A percentile compares a stretch with the other conserved stretches of the same genome.
These are phyloP conservation scores for Pseudofabraea citricarpa DNA, from an alignment of 2,329 filamentous ascomycete genomes.

Conservation along the genomic window DNA sequence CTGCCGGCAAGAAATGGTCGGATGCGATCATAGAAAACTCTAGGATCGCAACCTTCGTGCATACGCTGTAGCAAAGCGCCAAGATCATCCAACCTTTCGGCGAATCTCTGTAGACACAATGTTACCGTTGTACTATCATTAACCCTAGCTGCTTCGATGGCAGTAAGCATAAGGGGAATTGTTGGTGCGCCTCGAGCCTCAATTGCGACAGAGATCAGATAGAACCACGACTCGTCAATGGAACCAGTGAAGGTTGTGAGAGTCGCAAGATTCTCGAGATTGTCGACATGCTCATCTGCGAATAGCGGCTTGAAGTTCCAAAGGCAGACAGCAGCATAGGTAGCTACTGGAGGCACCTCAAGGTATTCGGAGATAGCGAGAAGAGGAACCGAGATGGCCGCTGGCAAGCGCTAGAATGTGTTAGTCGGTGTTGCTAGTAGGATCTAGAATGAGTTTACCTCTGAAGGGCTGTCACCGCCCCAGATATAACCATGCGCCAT, in stretches of 20 bases:
- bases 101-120: conserved; percentile 72
- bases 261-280: conserved; percentile 81
- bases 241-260: conserved; percentile 90
- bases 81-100: conserved; percentile 83
- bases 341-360: conserved; percentile 87
- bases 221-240: conserved; percentile 98
- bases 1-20: conserved; percentile 93
- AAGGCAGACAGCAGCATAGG: conserved; percentile 84
- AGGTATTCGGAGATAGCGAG: conserved; percentile 71
- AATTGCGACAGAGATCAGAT: conserved; percentile 90
- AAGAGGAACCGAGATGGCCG: conserved; percentile 78
- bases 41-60: conserved; percentile 93
- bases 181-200: conserved; percentile 86
- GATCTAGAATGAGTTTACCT: conserved; percentile 40
- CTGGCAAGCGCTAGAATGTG: conserved; percentile 54
- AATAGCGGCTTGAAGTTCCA: conserved; percentile 98
- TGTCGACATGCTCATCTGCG: conserved; percentile 72
- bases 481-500: conserved; percentile 95
- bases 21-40: conserved; percentile 92
- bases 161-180: conserved; percentile 82
- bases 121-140: conserved; percentile 69
- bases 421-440: conserved; percentile 9
- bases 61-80: conserved; percentile 75
- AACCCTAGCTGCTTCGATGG: conserved; percentile 72
- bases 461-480: conserved; percentile 80